Conservation (phyloP, 768 basidiomycete species). For the Tylopilus balloui region DNA sequence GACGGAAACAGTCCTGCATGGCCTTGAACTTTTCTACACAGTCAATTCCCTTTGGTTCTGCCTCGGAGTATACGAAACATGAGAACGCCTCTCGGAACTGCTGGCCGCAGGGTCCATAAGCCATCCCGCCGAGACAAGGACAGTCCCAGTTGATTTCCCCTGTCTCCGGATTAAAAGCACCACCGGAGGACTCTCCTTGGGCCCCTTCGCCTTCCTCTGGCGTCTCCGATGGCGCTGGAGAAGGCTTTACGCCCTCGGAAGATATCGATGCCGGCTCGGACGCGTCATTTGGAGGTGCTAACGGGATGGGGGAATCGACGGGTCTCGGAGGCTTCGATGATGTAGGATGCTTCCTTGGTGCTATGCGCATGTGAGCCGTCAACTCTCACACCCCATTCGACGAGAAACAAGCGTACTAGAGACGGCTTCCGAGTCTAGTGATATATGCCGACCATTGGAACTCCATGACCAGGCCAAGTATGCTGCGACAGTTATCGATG, state of each 20-base stretch:
- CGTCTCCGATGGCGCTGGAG: slow-evolving; percentile 3
- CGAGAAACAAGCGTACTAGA: slow-evolving; percentile 20
- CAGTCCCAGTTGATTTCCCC: slow-evolving; percentile 99
- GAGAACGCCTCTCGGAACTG: slow-evolving; percentile 95
- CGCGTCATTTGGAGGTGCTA: slow-evolving; percentile 18
- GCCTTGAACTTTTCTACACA: slow-evolving; percentile 96
- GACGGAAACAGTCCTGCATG: slow-evolving; percentile 98
- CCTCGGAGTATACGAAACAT: slow-evolving; percentile 91
- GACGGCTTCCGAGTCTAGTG: slow-evolving; percentile 41
- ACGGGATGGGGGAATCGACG: slow-evolving; percentile 20
- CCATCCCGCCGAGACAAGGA: slow-evolving; percentile 98
- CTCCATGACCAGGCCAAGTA: slow-evolving; percentile 49
- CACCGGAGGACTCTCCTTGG: slow-evolving; percentile 31
- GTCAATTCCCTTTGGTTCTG: slow-evolving; percentile 95
- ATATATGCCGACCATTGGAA: slow-evolving; percentile 39
- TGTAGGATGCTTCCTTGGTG: slow-evolving; percentile 13
- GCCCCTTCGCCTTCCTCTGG: slow-evolving; percentile 22
- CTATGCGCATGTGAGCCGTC: slow-evolving; percentile 8
- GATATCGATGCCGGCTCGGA: slow-evolving; percentile 2
- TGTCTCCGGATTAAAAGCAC: slow-evolving; percentile 91
- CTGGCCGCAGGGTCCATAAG: slow-evolving; percentile 90
- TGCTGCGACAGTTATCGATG: slow-evolving; percentile 41
- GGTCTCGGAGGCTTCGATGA: slow-evolving; percentile 5
- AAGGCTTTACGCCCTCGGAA: slow-evolving; percentile 6
- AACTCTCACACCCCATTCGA: neutral